Evolutionary conservation across 106 monocot genomes (phyloP), one percentile per base, ranked within the genome.

Genomic region (Chionographis japonica): DNA sequence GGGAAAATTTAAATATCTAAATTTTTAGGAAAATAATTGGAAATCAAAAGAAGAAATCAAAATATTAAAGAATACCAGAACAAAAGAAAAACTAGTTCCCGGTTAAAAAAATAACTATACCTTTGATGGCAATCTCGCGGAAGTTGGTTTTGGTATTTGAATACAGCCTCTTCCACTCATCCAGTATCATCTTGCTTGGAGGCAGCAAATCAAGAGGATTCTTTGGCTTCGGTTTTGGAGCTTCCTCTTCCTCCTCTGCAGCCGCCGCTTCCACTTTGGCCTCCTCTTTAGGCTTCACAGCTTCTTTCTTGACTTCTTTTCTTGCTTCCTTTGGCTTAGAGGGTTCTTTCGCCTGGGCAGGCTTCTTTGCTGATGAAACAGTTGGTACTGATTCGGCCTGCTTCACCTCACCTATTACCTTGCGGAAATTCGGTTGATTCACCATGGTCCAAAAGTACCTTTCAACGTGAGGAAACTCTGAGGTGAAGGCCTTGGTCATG

Each of bases 101-200:
- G 1, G 27, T 27, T 27, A 27, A 6, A 63, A 53, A 8, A 62
- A 11, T 69, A 41, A 42, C 8, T 15, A 20, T 88, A 95, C 94
- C 91, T 82, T 91, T 91, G 40, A 91, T 91, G 39, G 94, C 94
- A 60, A 95, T 85, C 69, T 95, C 94, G 54, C 83, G 90, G 71
- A 95, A 95, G 62, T 95, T 95, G 38, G 94, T 85, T 64, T 95
- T 91, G 13, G 94, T 95, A 56, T 95, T 95, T 36, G 94, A 95
- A 63, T 95, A 95, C 8, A 95, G 77, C 81, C 90, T 90, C 72
- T 95, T 95, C 94, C 94, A 95, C 12, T 95, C 94, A 68, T 95
- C 90, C 67, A 95, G 68, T 20, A 95, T 78, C 94, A 91, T 95
- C 75, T 83, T 90, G 63, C 94, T 95, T 9, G 91, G 94, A 12